A percentile compares a stretch with the other conserved stretches of the same genome.
Evolutionary conservation across 139 green algal species (phyloP).

Genomic region (Monoraphidium neglectum): DNA sequence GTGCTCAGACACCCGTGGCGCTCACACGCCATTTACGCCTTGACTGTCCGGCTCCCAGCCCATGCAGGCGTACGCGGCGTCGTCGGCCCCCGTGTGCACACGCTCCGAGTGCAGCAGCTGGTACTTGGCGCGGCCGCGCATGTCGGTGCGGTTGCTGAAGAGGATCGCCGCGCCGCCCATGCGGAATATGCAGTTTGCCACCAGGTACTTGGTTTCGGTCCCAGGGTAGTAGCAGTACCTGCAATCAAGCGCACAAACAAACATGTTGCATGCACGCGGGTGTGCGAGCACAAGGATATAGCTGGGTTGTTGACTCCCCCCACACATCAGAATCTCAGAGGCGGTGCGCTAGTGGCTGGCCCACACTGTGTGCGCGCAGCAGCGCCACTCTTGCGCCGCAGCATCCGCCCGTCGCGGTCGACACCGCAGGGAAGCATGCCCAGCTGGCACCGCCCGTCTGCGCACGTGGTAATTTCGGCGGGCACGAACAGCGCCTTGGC

Average conservation of each 20-base stretch:
- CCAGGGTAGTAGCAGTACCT: slow-evolving; percentile 41
- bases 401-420: too few species aligned
- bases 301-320: too few species aligned
- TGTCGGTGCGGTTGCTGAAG: slow-evolving; percentile 59
- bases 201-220: slow-evolving; percentile 42
- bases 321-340: too few species aligned
- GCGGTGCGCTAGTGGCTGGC: too few species aligned
- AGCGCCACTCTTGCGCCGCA: too few species aligned
- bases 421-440: too few species aligned
- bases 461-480: slow-evolving; percentile 20
- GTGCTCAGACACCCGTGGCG: too few species aligned
- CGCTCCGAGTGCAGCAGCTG: slow-evolving; percentile 61
- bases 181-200: slow-evolving; percentile 53
- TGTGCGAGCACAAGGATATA: too few species aligned
- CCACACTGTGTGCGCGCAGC: too few species aligned
- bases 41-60: slow-evolving; percentile 29
- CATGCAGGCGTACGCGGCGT: slow-evolving; percentile 35
- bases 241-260: too few species aligned
- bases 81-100: slow-evolving; percentile 58
- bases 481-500: slow-evolving; percentile 23
- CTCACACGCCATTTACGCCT: slow-evolving; percentile 47
- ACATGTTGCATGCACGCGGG: too few species aligned
- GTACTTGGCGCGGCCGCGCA: slow-evolving; percentile 62
- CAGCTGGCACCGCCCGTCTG: too few species aligned
- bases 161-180: slow-evolving; percentile 51